These are phyloP conservation scores for Beauveria sp. DNA, from an alignment of 2,329 filamentous ascomycete genomes.

Conservation along the genomic window DNA sequence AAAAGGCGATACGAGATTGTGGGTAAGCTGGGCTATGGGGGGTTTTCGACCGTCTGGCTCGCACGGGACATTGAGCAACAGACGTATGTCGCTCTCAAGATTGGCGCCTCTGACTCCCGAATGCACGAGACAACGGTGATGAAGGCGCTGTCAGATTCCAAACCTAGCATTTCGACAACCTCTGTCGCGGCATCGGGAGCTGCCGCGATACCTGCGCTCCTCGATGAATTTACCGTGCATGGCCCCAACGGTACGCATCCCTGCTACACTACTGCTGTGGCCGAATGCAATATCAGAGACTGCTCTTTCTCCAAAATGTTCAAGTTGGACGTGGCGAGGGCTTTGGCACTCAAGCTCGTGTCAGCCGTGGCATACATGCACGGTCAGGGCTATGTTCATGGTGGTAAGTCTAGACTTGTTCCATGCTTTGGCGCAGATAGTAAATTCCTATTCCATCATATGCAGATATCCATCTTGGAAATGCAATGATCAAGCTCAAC, in stretches of 20 bases:
- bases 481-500: slow-evolving; percentile 13
- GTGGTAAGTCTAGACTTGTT: slow-evolving; percentile 21
- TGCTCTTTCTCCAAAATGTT: slow-evolving; percentile 14
- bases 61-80: slow-evolving; percentile 23
- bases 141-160: background rate
- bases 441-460: slow-evolving; percentile 12
- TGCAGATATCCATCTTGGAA: slow-evolving; percentile 22
- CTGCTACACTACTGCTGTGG: slow-evolving; percentile 16
- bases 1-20: slow-evolving; percentile 26
- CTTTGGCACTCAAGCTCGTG: slow-evolving; percentile 15
- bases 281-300: slow-evolving; percentile 16
- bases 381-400: slow-evolving; percentile 21
- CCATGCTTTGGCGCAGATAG: slow-evolving; percentile 16
- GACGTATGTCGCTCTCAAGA: slow-evolving; percentile 15
- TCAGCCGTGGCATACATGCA: slow-evolving; percentile 21
- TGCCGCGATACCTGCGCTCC: slow-evolving; percentile 7
- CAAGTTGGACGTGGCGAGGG: slow-evolving; percentile 16
- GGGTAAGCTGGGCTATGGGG: slow-evolving; percentile 32
- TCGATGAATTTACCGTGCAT: slow-evolving; percentile 16
- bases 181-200: background rate
- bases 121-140: background rate
- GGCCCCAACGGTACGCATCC: slow-evolving; percentile 17
- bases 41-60: slow-evolving; percentile 34
- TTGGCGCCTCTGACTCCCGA: slow-evolving; percentile 5
- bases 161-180: background rate